Percentiles rank a stretch among this genome's conserved stretches.
Evolutionary conservation across 768 basidiomycete species (phyloP).

Genomic region (Calocybe gangraenosa): DNA sequence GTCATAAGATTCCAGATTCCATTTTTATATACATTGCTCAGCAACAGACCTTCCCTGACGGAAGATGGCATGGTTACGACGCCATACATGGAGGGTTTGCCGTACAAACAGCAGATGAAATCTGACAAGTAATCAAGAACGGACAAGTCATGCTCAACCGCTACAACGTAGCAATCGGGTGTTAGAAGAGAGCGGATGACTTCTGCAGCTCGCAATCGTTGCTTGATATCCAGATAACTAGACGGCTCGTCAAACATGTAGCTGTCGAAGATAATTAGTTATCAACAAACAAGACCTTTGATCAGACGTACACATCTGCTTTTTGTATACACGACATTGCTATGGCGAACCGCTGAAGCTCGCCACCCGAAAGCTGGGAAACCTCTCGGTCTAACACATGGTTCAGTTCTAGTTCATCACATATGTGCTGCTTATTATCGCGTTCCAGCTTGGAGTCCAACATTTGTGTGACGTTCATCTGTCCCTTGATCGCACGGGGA

Average conservation of each 20-base stretch:
- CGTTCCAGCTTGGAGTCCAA: slow-evolving; percentile 86
- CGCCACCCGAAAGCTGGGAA: slow-evolving; percentile 87
- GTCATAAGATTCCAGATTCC: slow-evolving; percentile 4
- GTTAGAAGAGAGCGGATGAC: slow-evolving; percentile 86
- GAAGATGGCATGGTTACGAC: slow-evolving; percentile 99
- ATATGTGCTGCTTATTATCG: slow-evolving; percentile 84
- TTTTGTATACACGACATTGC: slow-evolving; percentile 94
- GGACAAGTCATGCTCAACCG: slow-evolving; percentile 98
- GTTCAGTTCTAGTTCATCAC: slow-evolving; percentile 83
- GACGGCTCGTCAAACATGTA: slow-evolving; percentile 99
- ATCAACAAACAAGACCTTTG: not conserved
- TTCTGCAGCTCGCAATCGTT: slow-evolving; percentile 91
- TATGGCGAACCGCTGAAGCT: slow-evolving; percentile 96
- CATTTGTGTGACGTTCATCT: slow-evolving; percentile 85
- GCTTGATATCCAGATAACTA: slow-evolving; percentile 94
- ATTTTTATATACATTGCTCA: not conserved
- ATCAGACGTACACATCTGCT: slow-evolving; percentile 81
- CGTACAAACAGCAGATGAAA: slow-evolving; percentile 96
- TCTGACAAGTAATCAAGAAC: slow-evolving; percentile 98
- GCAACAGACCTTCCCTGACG: slow-evolving; percentile 80
- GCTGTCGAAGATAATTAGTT: slow-evolving; percentile 31
- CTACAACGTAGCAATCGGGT: slow-evolving; percentile 88
- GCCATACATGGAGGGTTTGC: slow-evolving; percentile 95
- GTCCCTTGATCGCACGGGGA: slow-evolving; percentile 91
- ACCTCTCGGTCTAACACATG: slow-evolving; percentile 85